Evolutionary conservation across 306 rosid species (phyloP).

Genomic region (Fragaria ananassa): DNA sequence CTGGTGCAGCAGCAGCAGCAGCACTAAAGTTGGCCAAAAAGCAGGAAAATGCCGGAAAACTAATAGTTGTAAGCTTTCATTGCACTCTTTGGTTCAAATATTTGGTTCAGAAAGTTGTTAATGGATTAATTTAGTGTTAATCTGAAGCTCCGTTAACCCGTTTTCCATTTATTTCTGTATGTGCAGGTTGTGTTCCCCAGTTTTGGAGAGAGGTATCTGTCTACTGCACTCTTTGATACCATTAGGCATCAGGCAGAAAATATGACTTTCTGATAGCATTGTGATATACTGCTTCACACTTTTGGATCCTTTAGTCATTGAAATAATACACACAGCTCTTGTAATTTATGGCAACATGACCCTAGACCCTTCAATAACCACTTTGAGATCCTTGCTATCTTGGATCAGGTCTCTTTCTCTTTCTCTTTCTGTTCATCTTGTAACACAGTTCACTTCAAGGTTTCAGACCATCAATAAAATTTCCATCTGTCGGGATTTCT

Average conservation of each 20-base stretch:
- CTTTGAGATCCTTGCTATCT: background rate
- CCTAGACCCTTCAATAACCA: background rate
- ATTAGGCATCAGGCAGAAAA: conserved; percentile 54
- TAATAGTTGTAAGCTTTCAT: conserved; percentile 49
- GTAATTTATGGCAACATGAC: background rate
- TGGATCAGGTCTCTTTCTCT: background rate
- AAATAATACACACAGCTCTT: background rate
- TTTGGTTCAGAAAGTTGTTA: background rate
- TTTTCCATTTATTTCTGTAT: background rate
- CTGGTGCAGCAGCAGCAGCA: conserved; percentile 82
- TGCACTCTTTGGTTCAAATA: background rate
- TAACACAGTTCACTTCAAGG: background rate
- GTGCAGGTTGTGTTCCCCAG: conserved; percentile 65
- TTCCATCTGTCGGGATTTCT: background rate
- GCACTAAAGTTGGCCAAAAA: conserved; percentile 62
- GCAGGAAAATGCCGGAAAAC: conserved; percentile 74
- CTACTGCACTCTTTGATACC: conserved; percentile 54
- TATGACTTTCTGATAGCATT: conserved; percentile 26
- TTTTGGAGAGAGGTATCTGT: conserved; percentile 66
- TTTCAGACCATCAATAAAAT: background rate
- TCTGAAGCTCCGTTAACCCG: too few relatives aligned
- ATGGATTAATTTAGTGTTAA: too few relatives aligned
- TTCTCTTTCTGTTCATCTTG: background rate
- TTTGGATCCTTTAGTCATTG: background rate
- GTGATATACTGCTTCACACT: background rate